phyloP scores from a whole-genome alignment of 768 basidiomycete species.

The Lentinula boryana region DNA sequence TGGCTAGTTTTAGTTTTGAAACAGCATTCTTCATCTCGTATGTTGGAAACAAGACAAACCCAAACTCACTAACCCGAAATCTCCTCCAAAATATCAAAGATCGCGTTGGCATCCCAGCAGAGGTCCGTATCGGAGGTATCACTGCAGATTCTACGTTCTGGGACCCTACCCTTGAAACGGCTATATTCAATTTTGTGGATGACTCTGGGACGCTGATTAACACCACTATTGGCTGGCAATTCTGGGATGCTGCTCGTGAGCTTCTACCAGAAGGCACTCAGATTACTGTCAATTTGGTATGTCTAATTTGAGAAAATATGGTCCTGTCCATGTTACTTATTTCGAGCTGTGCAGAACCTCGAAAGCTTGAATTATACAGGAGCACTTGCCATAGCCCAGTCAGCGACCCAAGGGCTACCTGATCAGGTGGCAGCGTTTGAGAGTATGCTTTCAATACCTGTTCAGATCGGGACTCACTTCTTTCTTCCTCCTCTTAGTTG shows the following conservation, averaged over 20 bases:
- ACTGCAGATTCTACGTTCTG: constrained; percentile 50
- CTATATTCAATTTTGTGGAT: constrained; percentile 39
- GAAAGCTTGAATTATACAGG: constrained; percentile 36
- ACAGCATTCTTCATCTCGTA: constrained; percentile 48
- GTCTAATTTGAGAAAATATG: neutral
- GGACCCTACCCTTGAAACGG: constrained; percentile 31
- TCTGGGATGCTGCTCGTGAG: constrained; percentile 38
- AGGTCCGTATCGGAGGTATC: constrained; percentile 48
- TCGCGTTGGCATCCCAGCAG: constrained; percentile 37
- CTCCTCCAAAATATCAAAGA: constrained; percentile 39
- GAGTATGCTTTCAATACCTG: constrained; percentile 21
- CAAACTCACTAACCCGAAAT: constrained; percentile 36
- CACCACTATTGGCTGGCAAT: constrained; percentile 44
- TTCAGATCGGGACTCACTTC: neutral
- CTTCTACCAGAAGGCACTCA: constrained; percentile 41
- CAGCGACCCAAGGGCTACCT: constrained; percentile 31
- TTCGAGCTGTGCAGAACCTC: constrained; percentile 29
- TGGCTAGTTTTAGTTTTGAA: constrained; percentile 51
- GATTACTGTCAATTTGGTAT: constrained; percentile 39
- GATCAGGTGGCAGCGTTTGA: constrained; percentile 38
- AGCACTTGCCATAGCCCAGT: constrained; percentile 35
- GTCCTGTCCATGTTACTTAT: neutral
- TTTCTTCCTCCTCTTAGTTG: constrained; percentile 24
- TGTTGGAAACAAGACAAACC: constrained; percentile 36
- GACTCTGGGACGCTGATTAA: constrained; percentile 37